A percentile compares a stretch with the other conserved stretches of the same genome.
These are phyloP conservation scores for Fagopyrum esculentum DNA, from an alignment of 148 eudicot species.

Conservation along the genomic window DNA sequence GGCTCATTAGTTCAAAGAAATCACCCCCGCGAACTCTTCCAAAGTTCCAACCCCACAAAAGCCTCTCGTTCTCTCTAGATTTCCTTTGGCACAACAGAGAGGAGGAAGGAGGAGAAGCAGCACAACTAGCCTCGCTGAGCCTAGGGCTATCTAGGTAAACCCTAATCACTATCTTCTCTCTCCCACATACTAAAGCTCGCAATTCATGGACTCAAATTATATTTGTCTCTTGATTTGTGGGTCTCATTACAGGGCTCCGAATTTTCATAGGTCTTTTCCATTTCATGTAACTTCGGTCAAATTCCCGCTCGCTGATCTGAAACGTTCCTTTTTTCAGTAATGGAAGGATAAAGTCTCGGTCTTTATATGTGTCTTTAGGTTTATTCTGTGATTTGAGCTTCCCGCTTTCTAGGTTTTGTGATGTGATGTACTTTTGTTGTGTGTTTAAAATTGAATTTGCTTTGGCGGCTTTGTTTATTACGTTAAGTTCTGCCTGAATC, in stretches of 20 bases:
- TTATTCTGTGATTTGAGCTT: not conserved
- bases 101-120: not conserved
- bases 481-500: not conserved
- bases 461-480: not conserved
- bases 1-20: too few relatives aligned
- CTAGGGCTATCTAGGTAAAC: conserved; percentile 1
- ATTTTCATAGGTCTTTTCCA: not conserved
- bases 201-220: not conserved
- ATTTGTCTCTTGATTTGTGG: not conserved
- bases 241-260: not conserved
- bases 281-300: not conserved
- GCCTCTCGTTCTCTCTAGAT: not conserved
- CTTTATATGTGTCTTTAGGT: not conserved
- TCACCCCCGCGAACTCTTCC: too few relatives aligned
- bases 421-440: not conserved
- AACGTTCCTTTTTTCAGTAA: not conserved
- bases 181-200: not conserved
- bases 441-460: not conserved
- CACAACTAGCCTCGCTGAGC: not conserved
- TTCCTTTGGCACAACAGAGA: not conserved
- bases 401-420: not conserved
- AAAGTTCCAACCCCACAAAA: not conserved
- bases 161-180: not conserved
- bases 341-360: not conserved
- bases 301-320: not conserved